Percentiles rank a stretch among this genome's conserved stretches.
Evolutionary conservation across 495 filamentous ascomycete species (phyloP).

Genomic region (Penicillium malachiteum): DNA sequence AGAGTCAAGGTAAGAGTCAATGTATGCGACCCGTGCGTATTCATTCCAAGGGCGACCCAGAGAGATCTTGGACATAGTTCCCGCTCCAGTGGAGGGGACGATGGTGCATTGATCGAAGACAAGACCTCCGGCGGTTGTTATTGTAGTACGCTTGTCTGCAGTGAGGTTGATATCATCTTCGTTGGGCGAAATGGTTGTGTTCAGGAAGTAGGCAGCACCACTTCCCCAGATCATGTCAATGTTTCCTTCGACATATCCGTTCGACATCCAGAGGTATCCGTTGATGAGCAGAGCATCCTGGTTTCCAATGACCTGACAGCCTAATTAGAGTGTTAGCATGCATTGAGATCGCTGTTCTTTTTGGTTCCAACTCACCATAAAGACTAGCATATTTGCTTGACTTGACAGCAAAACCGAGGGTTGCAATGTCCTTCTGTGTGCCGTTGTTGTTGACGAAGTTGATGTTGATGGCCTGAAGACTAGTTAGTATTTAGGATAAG

Average conservation of each 20-base stretch:
- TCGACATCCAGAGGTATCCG: constrained; percentile 10
- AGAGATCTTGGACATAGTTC: constrained; percentile 30
- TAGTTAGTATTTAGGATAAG: not conserved
- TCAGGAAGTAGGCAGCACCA: constrained; percentile 54
- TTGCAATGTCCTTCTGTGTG: constrained; percentile 7
- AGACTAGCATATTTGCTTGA: constrained; percentile 15
- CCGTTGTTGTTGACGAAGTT: constrained; percentile 14
- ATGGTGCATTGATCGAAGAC: constrained; percentile 17
- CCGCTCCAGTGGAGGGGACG: not conserved
- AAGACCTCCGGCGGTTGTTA: constrained; percentile 8
- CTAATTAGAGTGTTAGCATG: not conserved
- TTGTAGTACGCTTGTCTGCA: constrained; percentile 36
- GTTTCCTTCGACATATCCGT: constrained; percentile 14
- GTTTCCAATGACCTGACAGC: constrained; percentile 15
- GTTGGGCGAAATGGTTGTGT: constrained; percentile 46
- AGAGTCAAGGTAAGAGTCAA: constrained; percentile 47
- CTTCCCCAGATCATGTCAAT: constrained; percentile 19
- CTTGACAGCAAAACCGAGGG: constrained; percentile 11
- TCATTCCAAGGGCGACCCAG: constrained; percentile 62
- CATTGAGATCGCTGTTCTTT: not conserved
- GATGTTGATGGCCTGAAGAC: constrained; percentile 4
- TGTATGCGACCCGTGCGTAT: constrained; percentile 59
- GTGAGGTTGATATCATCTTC: constrained; percentile 43
- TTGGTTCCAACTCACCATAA: constrained; percentile 1
- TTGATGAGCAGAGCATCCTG: constrained; percentile 14